phyloP scores from a whole-genome alignment of 208 protist genomes.

The Wallacemonas rigidus region DNA sequence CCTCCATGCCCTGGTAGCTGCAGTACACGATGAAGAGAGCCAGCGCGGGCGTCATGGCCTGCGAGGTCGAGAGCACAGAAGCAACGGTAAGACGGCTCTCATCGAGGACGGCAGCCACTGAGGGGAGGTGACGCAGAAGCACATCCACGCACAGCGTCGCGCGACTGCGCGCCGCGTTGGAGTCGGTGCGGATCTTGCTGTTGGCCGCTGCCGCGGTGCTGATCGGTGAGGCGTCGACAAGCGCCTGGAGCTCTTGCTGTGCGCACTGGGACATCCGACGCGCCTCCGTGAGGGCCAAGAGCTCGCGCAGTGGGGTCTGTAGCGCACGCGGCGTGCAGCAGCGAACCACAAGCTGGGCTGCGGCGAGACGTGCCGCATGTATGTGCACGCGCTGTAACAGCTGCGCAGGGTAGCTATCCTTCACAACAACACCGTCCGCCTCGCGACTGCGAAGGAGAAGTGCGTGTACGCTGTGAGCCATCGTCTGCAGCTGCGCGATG shows the following conservation, averaged over 20 bases:
- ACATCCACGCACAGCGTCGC: conserved; percentile 57
- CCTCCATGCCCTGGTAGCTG: conserved; percentile 14
- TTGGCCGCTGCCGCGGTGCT: neutral
- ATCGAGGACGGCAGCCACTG: conserved; percentile 9
- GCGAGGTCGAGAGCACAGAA: conserved; percentile 31
- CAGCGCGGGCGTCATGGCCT: conserved; percentile 33
- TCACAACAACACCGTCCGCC: neutral
- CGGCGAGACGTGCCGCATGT: conserved; percentile 28
- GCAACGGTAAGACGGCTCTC: conserved; percentile 32
- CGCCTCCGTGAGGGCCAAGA: conserved; percentile 41
- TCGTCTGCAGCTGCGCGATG: conserved; percentile 37
- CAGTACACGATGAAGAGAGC: conserved; percentile 74
- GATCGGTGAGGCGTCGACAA: conserved; percentile 23
- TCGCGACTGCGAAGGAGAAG: conserved; percentile 41
- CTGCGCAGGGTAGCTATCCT: conserved; percentile 26
- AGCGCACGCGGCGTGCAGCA: conserved; percentile 7
- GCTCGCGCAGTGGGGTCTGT: conserved; percentile 35
- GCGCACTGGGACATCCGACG: conserved; percentile 14
- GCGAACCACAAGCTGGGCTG: conserved; percentile 16
- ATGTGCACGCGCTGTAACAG: conserved; percentile 34
- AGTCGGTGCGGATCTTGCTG: neutral
- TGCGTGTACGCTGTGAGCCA: conserved; percentile 55
- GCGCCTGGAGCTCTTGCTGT: conserved; percentile 36
- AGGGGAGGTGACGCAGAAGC: conserved; percentile 40
- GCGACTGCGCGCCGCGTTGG: conserved; percentile 26